A percentile compares a stretch with the other conserved stretches of the same genome.
Conservation (phyloP, 2,329 filamentous ascomycete genomes). For the Davidsoniella australis region DNA sequence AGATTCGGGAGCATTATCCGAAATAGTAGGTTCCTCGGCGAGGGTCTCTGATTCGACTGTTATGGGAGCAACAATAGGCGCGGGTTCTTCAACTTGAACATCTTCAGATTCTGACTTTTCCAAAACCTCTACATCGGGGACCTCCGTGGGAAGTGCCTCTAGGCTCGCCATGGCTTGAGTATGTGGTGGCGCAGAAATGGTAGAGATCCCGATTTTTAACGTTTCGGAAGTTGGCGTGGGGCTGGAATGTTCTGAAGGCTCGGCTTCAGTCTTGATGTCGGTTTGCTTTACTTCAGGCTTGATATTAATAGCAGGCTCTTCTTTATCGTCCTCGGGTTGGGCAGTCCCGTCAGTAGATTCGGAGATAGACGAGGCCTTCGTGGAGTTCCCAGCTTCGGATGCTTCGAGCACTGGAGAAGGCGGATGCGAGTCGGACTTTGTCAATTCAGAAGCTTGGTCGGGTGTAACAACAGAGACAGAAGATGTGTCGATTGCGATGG, state of each 20-base stretch:
- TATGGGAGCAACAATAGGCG: not conserved
- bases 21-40: not conserved
- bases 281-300: not conserved
- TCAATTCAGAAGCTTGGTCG: slow-evolving; percentile 31
- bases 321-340: slow-evolving; percentile 23
- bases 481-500: slow-evolving; percentile 32
- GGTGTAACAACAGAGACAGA: slow-evolving; percentile 21
- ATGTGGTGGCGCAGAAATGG: not conserved
- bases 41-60: not conserved
- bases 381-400: slow-evolving; percentile 41
- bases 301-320: slow-evolving; percentile 12
- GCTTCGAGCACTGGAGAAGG: slow-evolving; percentile 34
- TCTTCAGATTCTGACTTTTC: slow-evolving; percentile 6
- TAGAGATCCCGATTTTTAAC: not conserved
- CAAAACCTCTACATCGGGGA: not conserved
- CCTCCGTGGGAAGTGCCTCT: not conserved
- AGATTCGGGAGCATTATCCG: not conserved
- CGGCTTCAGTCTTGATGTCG: not conserved
- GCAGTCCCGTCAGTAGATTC: slow-evolving; percentile 45
- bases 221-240: not conserved
- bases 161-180: not conserved
- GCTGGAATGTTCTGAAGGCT: not conserved
- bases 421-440: slow-evolving; percentile 39
- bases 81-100: not conserved
- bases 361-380: slow-evolving; percentile 46